Evolutionary conservation across 73 alveolate species (phyloP).

Genomic region (Symbiodinium pilosum): DNA sequence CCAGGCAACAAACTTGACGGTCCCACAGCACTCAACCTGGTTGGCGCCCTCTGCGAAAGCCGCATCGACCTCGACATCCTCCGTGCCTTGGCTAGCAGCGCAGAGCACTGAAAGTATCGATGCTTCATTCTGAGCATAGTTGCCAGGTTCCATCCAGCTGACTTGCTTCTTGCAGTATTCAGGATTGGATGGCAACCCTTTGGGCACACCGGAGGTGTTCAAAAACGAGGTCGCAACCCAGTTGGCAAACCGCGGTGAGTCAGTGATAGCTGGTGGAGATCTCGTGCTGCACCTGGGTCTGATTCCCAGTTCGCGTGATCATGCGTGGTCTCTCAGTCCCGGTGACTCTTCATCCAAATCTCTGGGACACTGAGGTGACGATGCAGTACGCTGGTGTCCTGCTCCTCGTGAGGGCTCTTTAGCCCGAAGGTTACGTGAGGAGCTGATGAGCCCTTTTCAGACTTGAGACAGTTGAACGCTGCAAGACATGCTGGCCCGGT

Average conservation of each 20-base stretch:
- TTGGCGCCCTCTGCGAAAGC: slow-evolving; percentile 60
- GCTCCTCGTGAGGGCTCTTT: slow-evolving; percentile 40
- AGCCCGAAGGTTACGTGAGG: slow-evolving; percentile 79
- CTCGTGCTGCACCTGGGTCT: slow-evolving; percentile 63
- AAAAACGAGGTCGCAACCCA: slow-evolving; percentile 78
- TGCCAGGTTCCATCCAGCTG: not conserved
- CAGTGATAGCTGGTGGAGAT: slow-evolving; percentile 82
- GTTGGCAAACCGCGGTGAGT: slow-evolving; percentile 81
- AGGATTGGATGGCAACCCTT: slow-evolving; percentile 78
- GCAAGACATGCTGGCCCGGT: not conserved
- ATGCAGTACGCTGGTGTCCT: slow-evolving; percentile 93
- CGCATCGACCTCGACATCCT: slow-evolving; percentile 73
- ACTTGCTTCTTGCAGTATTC: not conserved
- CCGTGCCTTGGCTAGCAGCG: not conserved
- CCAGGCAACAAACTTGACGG: slow-evolving; percentile 84
- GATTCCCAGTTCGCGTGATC: not conserved
- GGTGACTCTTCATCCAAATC: not conserved
- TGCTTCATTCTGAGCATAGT: too few relatives aligned
- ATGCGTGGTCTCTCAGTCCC: not conserved
- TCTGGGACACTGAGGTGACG: slow-evolving; percentile 47
- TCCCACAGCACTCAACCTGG: slow-evolving; percentile 50
- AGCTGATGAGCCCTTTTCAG: not conserved
- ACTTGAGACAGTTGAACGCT: too few relatives aligned
- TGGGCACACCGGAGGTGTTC: slow-evolving; percentile 89
- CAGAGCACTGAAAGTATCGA: too few relatives aligned